Evolutionary conservation across 1,139 yeast genomes (phyloP).

Genomic region (Maudiozyma humilis): DNA sequence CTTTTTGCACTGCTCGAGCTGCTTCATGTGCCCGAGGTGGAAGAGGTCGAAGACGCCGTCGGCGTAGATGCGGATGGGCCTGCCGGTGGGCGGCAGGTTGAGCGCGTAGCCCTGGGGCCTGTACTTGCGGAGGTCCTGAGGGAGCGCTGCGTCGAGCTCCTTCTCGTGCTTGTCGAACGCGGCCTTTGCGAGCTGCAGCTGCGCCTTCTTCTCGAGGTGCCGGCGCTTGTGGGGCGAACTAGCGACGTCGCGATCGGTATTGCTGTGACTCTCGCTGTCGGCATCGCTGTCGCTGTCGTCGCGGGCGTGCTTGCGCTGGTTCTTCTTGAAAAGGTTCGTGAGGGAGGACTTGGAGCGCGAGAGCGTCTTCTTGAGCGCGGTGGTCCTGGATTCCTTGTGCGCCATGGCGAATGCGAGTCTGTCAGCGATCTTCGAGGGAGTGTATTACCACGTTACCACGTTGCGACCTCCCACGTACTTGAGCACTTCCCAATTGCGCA

Average conservation of each 20-base stretch:
- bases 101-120: constrained; percentile 65
- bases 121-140: constrained; percentile 55
- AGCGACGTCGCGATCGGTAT: constrained; percentile 25
- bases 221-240: constrained; percentile 25
- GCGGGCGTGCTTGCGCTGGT: constrained; percentile 13
- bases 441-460: too few relatives aligned
- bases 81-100: constrained; percentile 74
- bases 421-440: too few relatives aligned
- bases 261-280: constrained; percentile 7
- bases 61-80: constrained; percentile 88
- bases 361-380: constrained; percentile 23
- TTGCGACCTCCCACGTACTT: too few relatives aligned
- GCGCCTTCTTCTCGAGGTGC: constrained; percentile 9
- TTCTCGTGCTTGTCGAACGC: constrained; percentile 45
- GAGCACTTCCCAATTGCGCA: too few relatives aligned
- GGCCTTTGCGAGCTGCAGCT: constrained; percentile 28
- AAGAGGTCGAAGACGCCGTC: constrained; percentile 96
- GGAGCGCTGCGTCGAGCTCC: constrained; percentile 50
- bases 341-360: constrained; percentile 26
- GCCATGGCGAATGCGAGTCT: constrained; percentile 7
- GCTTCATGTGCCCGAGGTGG: constrained; percentile 96
- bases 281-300: constrained; percentile 8
- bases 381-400: constrained; percentile 14
- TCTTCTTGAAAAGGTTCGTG: constrained; percentile 26
- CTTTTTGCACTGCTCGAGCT: constrained; percentile 91